Evolutionary conservation across 441 rosid species (phyloP), one percentile per base, ranked within the genome.

Genomic region (Adansonia rubrostipa): DNA sequence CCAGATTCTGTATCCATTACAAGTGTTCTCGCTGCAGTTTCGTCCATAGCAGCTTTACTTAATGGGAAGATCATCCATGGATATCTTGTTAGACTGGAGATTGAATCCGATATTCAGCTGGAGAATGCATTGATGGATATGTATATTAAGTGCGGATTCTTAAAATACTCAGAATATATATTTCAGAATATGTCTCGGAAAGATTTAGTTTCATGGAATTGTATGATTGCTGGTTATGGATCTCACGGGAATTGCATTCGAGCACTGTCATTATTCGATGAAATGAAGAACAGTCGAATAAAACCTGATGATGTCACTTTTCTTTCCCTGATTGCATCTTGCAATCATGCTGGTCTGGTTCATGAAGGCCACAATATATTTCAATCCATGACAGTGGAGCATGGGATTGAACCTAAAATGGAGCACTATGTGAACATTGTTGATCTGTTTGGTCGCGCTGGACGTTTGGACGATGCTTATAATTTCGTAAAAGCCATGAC

Each of bases 391-490:
- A 87, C 58, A 81, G 68, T 6, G 57, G 86, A 87, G 19, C 83
- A 87, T 61, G 84, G 82, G 40, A 78, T 90, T n/a, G 88, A 89
- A 77, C 93, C 93, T 6, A 85, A 80, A 67, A 77, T 84, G 82
- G 95, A 91, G 77, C 97, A 93, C 76, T 89, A 91, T 73, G 91
- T 87, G 45, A 92, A 86, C 69, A 74, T 93, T 73, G 92, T 92
- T 57, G 93, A 93, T 88, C 95, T 92, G 74, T 84, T 91, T 11
- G 95, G 98, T 22, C 97, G 94, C 8, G 90, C 93, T 0, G 97
- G 95, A 58, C 80, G 28, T 61, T 83, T 93, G 22, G 84, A 86
- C 4, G 94, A 89, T 77, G 95, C 94, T 78, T 90, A 85, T 74
- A 71, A 50, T 71, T 90, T 91, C 71, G 82, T 91, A 33, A 75